Evolutionary conservation across 768 basidiomycete genomes (phyloP).

Genomic region (Lepiota subincarnata): DNA sequence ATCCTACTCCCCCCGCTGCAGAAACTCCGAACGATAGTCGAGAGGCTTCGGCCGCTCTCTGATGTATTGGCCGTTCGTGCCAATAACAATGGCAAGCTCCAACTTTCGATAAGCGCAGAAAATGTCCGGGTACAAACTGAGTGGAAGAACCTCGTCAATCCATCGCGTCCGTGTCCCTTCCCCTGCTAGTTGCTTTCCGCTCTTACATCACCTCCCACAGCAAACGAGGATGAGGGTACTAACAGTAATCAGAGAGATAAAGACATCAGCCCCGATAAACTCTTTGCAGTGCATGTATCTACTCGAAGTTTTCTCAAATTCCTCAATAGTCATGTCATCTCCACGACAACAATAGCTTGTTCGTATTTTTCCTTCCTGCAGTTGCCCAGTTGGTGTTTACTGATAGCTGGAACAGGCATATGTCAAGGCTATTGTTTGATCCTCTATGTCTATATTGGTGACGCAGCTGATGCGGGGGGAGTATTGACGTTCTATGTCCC

Average conservation of each 20-base stretch:
- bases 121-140: slow-evolving; percentile 74
- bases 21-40: slow-evolving; percentile 75
- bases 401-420: slow-evolving; percentile 47
- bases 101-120: slow-evolving; percentile 60
- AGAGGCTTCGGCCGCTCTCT: slow-evolving; percentile 67
- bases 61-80: slow-evolving; percentile 66
- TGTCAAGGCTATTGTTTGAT: slow-evolving; percentile 83
- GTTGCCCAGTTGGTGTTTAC: background rate
- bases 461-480: slow-evolving; percentile 72
- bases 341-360: slow-evolving; percentile 85
- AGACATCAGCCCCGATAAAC: slow-evolving; percentile 46
- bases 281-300: slow-evolving; percentile 67
- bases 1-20: slow-evolving; percentile 72
- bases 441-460: slow-evolving; percentile 86
- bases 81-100: slow-evolving; percentile 54
- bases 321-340: slow-evolving; percentile 73
- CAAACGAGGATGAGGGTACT: slow-evolving; percentile 25
- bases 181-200: background rate
- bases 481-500: slow-evolving; percentile 89
- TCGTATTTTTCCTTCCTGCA: slow-evolving; percentile 23
- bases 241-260: slow-evolving; percentile 29
- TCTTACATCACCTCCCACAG: slow-evolving; percentile 6
- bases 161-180: slow-evolving; percentile 36
- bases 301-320: slow-evolving; percentile 78
- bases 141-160: slow-evolving; percentile 72